Conservation (phyloP, 225 moss, liverwort and hornwort species). For the Marchantia paleacea region DNA sequence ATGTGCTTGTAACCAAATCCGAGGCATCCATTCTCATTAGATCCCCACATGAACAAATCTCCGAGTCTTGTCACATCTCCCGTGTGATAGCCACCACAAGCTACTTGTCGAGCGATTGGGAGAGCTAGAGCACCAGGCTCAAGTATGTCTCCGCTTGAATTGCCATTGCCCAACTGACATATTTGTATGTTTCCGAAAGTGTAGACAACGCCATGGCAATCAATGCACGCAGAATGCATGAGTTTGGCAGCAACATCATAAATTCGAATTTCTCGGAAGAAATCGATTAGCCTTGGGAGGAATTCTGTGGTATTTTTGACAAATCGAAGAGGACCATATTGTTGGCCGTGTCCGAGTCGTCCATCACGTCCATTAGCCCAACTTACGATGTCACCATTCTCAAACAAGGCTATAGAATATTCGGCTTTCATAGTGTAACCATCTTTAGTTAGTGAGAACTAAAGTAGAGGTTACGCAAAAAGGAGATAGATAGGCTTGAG, state of each 20-base stretch:
- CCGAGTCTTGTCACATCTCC: conserved; percentile 51
- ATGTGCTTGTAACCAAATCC: conserved; percentile 88
- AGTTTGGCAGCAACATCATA: conserved; percentile 63
- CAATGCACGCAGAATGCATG: conserved; percentile 94
- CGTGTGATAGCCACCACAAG: conserved; percentile 92
- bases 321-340: conserved; percentile 56
- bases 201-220: conserved; percentile 73
- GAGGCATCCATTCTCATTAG: conserved; percentile 92
- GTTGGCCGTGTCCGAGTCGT: conserved; percentile 78
- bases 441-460: too few species aligned
- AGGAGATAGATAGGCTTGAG: too few species aligned
- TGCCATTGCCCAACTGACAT: conserved; percentile 62
- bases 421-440: too few species aligned
- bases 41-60: conserved; percentile 96
- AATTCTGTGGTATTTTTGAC: conserved; percentile 50
- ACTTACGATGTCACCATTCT: conserved; percentile 72
- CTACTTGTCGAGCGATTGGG: conserved; percentile 56
- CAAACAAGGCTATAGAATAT: conserved; percentile 74
- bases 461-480: too few species aligned
- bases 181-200: conserved; percentile 88
- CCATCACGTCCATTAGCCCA: conserved; percentile 89
- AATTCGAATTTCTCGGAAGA: conserved; percentile 29
- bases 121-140: conserved; percentile 56
- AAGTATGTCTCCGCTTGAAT: conserved; percentile 62
- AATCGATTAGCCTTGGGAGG: conserved; percentile 36